These are phyloP conservation scores for Erigeron philadelphicus DNA, from an alignment of 140 eudicot species.

Conservation along the genomic window DNA sequence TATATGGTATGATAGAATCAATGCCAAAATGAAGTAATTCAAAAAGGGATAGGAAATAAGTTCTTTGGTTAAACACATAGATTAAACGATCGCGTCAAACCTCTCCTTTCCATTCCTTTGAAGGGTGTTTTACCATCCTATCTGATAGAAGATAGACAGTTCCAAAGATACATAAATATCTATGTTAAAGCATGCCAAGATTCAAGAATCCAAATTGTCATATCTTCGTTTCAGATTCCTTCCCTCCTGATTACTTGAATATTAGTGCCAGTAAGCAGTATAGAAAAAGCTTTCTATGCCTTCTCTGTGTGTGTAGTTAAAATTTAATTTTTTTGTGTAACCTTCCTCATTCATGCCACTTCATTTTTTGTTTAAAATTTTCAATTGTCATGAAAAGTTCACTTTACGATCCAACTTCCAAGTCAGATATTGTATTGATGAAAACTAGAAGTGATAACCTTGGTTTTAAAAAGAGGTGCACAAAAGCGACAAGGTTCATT, in stretches of 20 bases:
- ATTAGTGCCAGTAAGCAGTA: slow-evolving; percentile 7
- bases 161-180: too few species aligned
- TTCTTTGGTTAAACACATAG: slow-evolving; percentile 1
- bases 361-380: not conserved
- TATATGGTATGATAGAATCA: not conserved
- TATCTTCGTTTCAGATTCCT: not conserved
- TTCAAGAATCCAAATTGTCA: not conserved
- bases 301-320: not conserved
- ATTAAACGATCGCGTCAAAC: slow-evolving; percentile 6
- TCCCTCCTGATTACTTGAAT: not conserved
- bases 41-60: not conserved
- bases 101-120: slow-evolving; percentile 6
- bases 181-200: not conserved
- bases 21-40: slow-evolving; percentile 15
- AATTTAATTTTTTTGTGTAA: not conserved
- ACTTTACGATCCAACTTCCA: too few species aligned
- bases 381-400: slow-evolving; percentile 3
- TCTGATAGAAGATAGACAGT: not conserved
- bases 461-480: too few species aligned
- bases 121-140: not conserved
- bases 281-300: slow-evolving; percentile 3
- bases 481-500: too few species aligned
- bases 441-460: too few species aligned
- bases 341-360: not conserved
- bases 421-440: too few species aligned